These are phyloP conservation scores for Cytospora schulzeri DNA, from an alignment of 2,329 filamentous ascomycete species.

Conservation along the genomic window DNA sequence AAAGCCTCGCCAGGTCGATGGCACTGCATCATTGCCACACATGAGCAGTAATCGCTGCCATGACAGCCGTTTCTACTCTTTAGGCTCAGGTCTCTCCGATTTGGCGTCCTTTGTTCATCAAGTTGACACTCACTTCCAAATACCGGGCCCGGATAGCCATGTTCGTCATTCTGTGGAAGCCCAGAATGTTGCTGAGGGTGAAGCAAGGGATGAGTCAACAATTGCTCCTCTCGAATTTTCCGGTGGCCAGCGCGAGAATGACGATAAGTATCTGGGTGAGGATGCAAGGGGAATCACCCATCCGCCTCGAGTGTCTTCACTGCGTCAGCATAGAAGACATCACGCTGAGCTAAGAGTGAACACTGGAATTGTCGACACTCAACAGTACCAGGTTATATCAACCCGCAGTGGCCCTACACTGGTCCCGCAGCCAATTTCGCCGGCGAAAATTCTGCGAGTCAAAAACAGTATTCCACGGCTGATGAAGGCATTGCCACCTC, in stretches of 20 bases:
- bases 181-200: not conserved
- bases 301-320: conserved; percentile 23
- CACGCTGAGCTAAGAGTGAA: conserved; percentile 15
- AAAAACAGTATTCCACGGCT: conserved; percentile 54
- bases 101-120: conserved; percentile 32
- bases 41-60: conserved; percentile 14
- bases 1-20: not conserved
- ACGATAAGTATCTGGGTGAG: not conserved
- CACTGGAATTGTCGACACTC: conserved; percentile 10
- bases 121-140: conserved; percentile 28
- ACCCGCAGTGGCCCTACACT: conserved; percentile 38
- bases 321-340: conserved; percentile 19
- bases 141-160: not conserved
- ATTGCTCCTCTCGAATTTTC: not conserved
- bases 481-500: conserved; percentile 54
- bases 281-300: not conserved
- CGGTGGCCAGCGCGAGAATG: not conserved
- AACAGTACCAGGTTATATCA: conserved; percentile 25
- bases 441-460: conserved; percentile 46
- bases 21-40: not conserved
- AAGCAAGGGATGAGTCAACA: not conserved
- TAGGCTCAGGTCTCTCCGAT: conserved; percentile 30
- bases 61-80: conserved; percentile 30
- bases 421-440: conserved; percentile 53
- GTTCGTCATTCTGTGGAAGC: not conserved